Percentiles rank a stretch among this genome's conserved stretches.
These are phyloP conservation scores for Carallia brachiata DNA, from an alignment of 345 rosid species.

Conservation along the genomic window DNA sequence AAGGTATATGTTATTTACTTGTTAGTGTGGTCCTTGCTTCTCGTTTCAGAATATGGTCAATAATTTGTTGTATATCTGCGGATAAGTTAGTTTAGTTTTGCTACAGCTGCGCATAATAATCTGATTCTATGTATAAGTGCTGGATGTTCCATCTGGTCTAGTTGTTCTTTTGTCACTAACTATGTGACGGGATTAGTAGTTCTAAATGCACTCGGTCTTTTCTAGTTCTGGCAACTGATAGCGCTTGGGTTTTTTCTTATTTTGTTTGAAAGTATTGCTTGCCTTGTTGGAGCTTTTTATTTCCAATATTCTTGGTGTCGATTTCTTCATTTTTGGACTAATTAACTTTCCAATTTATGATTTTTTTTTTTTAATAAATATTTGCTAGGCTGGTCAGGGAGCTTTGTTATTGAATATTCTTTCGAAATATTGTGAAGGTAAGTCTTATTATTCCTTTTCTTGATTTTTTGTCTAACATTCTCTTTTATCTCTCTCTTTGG, in stretches of 20 bases:
- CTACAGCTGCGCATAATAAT: no score
- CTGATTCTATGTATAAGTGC: no score
- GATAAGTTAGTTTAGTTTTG: neutral
- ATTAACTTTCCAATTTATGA: conserved; percentile 1
- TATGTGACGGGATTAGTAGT: neutral
- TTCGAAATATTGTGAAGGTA: conserved; percentile 92
- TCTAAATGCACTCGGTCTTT: neutral
- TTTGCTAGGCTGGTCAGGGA: conserved; percentile 88
- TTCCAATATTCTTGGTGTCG: neutral
- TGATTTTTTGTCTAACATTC: conserved; percentile 6
- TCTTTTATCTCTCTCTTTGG: neutral
- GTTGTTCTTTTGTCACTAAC: neutral
- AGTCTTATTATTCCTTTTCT: neutral
- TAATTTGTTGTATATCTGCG: neutral
- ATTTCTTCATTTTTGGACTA: conserved; percentile 16
- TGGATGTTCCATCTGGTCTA: no score
- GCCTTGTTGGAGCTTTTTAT: no score
- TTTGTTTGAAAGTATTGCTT: no score
- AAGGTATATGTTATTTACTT: conserved; percentile 44
- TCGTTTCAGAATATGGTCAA: neutral
- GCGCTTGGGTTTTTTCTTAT: neutral
- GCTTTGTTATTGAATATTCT: conserved; percentile 89
- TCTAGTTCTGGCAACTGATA: neutral
- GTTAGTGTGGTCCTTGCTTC: neutral
- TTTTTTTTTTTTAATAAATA: conserved; percentile 7